Percentiles rank a stretch among this genome's conserved stretches.
These are phyloP conservation scores for Monascus purpureus DNA, from an alignment of 495 filamentous ascomycete genomes.

Conservation along the genomic window DNA sequence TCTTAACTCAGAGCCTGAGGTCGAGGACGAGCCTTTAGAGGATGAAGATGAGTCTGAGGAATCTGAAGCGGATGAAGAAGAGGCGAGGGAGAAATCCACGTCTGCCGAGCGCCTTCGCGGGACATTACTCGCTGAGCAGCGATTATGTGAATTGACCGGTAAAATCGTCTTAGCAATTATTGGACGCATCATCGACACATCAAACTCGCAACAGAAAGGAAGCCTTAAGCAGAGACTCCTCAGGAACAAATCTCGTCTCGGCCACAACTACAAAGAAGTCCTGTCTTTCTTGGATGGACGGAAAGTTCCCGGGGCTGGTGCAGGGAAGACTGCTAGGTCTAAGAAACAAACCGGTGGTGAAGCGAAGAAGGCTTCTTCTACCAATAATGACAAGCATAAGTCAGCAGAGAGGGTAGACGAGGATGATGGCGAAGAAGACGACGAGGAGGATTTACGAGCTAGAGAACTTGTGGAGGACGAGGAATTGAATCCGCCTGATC, in stretches of 20 bases:
- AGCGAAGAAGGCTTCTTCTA: slow-evolving; percentile 14
- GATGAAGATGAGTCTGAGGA: slow-evolving; percentile 47
- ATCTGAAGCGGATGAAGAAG: slow-evolving; percentile 11
- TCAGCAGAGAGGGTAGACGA: slow-evolving; percentile 30
- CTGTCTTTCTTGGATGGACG: slow-evolving; percentile 57
- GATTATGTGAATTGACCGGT: slow-evolving; percentile 69
- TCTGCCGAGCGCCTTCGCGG: slow-evolving; percentile 35
- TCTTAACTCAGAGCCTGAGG: slow-evolving; percentile 30
- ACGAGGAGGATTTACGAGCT: slow-evolving; percentile 46
- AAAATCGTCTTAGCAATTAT: slow-evolving; percentile 69
- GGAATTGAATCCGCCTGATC: slow-evolving; percentile 35
- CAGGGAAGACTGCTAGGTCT: slow-evolving; percentile 19
- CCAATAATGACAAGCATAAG: slow-evolving; percentile 8
- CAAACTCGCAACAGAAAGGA: slow-evolving; percentile 36
- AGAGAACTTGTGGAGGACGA: slow-evolving; percentile 46
- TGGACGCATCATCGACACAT: slow-evolving; percentile 55
- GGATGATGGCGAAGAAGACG: slow-evolving; percentile 38
- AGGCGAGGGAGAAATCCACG: not conserved
- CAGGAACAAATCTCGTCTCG: slow-evolving; percentile 52
- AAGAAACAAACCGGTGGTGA: slow-evolving; percentile 20
- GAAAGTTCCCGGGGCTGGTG: slow-evolving; percentile 27
- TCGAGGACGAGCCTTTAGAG: slow-evolving; percentile 30
- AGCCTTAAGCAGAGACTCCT: slow-evolving; percentile 48
- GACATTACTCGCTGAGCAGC: slow-evolving; percentile 61
- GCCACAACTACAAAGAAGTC: slow-evolving; percentile 64